Conservation (phyloP, 768 basidiomycete species). For the Amanita molliuscula region DNA sequence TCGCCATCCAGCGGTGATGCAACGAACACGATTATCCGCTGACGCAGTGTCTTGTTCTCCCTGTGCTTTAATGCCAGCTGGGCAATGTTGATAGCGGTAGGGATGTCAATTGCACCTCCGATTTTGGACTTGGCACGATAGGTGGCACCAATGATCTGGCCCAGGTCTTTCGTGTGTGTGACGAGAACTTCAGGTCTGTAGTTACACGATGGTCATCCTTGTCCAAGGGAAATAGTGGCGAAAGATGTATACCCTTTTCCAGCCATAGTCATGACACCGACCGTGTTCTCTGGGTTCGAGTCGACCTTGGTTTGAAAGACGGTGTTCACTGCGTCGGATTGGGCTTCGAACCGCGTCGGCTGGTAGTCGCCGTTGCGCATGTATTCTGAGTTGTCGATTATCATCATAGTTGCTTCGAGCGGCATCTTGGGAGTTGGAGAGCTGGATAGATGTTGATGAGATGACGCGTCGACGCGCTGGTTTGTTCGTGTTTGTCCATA, state of each 20-base stretch:
- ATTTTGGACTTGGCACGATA: conserved; percentile 64
- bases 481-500: conserved; percentile 6
- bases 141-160: conserved; percentile 77
- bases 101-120: conserved; percentile 76
- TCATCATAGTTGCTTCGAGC: conserved; percentile 95
- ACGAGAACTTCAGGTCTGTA: conserved; percentile 89
- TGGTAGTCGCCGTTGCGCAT: conserved; percentile 93
- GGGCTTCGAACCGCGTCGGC: conserved; percentile 83
- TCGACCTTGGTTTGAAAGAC: conserved; percentile 91
- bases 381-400: conserved; percentile 96
- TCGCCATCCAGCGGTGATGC: conserved; percentile 75
- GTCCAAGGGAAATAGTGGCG: neutral
- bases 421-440: conserved; percentile 51
- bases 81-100: conserved; percentile 86
- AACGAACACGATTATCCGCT: conserved; percentile 90
- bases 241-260: conserved; percentile 68
- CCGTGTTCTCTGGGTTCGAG: conserved; percentile 95
- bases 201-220: neutral
- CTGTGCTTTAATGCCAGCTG: conserved; percentile 96
- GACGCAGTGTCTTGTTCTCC: conserved; percentile 96
- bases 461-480: conserved; percentile 23
- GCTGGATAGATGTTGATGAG: conserved; percentile 8
- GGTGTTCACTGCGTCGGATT: conserved; percentile 83
- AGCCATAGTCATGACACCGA: conserved; percentile 97
- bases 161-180: conserved; percentile 91